Evolutionary conservation across 2,329 filamentous ascomycete genomes (phyloP), one percentile per base, ranked within the genome.

Genomic region (Pezicula neosporulosa): DNA sequence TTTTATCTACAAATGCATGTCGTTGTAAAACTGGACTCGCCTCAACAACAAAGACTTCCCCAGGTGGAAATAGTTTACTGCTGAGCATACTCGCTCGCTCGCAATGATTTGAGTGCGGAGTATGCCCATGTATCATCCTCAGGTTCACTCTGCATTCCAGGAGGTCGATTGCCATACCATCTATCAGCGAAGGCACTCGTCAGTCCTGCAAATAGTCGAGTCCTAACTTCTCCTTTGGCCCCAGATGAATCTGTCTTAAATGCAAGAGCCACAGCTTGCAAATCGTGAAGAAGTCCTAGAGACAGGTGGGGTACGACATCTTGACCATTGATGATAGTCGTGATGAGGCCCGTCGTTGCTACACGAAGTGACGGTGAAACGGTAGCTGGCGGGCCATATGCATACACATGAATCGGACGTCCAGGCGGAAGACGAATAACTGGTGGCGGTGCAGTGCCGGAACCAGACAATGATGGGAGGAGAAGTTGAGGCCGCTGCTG

Each of bases 301-400:
- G 87, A 90, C 4, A 92, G 76, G 48, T 81, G 83, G 0, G 88
- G 88, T 0, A 92, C 86, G 9, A 91, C 72, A 62, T 92, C 88
- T 63, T 84, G 80, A 16, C 85, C 85, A 60, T 91, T 85, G 10
- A 90, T 80, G 4, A 88, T 77, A 8, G 83, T 90, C 3, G 88
- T 92, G 54, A 92, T 86, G 7, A 92, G 76, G 1, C 86, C 87
- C 13, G 85, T 77, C 0, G 88, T 91, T 10, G 85, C 84, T 52
- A 80, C 80, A 39, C 87, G 81, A 7, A 92, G 76, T 2, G 83
- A 80, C 0, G 85, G 76, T 0, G 86, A 89, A 78, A 91, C 82
- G 13, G 85, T 86, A 0, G 86, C 81, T 0, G 87, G 87, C 2
- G 87, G 84, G 0, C 88, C 88, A 64, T 90, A 92, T 6, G 88